These are phyloP conservation scores for Betula pendula DNA, from an alignment of 306 rosid species.

Conservation along the genomic window DNA sequence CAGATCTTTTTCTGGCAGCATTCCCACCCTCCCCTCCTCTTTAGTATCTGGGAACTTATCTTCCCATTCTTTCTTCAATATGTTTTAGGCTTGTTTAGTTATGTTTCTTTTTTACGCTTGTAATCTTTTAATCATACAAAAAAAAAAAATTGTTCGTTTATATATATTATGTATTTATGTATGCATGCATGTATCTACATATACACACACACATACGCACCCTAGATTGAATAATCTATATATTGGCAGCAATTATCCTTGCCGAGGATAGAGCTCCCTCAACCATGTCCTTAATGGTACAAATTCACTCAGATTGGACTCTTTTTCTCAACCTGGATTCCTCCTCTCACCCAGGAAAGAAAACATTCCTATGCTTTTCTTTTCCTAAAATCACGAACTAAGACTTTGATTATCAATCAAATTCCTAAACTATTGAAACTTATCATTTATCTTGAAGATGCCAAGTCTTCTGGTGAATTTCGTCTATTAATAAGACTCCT, in stretches of 20 bases:
- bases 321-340: not conserved
- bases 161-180: not conserved
- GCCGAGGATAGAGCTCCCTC: not conserved
- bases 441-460: not conserved
- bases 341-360: not conserved
- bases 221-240: not conserved
- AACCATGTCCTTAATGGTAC: not conserved
- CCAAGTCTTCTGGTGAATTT: not conserved
- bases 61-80: too few relatives aligned
- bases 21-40: too few relatives aligned
- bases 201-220: too few relatives aligned
- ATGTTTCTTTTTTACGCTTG: too few relatives aligned
- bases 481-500: slow-evolving; percentile 7
- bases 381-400: not conserved
- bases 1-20: too few relatives aligned
- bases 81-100: too few relatives aligned
- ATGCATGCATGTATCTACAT: too few relatives aligned
- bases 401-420: not conserved
- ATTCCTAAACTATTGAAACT: not conserved
- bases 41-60: too few relatives aligned
- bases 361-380: not conserved
- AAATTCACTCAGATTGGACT: not conserved
- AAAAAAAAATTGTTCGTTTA: not conserved
- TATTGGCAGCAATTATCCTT: not conserved
- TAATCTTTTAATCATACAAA: too few relatives aligned